Conservation (phyloP, 805 yeast species). For the Candida suzukii region DNA sequence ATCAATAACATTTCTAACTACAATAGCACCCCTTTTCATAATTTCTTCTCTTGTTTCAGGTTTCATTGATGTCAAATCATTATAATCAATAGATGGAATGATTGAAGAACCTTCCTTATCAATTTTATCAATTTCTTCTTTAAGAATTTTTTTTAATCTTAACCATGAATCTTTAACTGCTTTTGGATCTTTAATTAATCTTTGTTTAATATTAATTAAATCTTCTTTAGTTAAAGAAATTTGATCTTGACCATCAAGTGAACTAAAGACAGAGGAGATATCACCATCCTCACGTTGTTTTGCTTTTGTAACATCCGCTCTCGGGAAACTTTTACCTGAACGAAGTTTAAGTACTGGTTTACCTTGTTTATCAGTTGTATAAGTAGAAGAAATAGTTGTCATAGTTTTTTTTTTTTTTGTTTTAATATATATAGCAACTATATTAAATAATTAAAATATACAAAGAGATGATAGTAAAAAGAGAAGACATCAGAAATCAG, state of each 20-base stretch:
- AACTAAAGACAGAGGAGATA: slow-evolving; percentile 7
- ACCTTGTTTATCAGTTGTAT: neutral
- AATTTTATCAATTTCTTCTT: slow-evolving; percentile 14
- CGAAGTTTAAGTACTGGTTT: neutral
- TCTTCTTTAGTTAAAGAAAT: neutral
- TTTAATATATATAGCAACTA: too few species aligned
- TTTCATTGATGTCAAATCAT: slow-evolving; percentile 8
- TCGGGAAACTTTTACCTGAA: neutral
- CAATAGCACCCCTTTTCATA: slow-evolving; percentile 20
- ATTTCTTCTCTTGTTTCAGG: slow-evolving; percentile 3
- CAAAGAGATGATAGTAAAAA: too few species aligned
- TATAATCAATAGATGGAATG: slow-evolving; percentile 13
- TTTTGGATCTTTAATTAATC: slow-evolving; percentile 16
- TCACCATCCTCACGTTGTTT: slow-evolving; percentile 8
- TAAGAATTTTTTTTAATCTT: slow-evolving; percentile 16
- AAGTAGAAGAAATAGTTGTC: neutral
- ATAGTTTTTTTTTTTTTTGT: too few species aligned
- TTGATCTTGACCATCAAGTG: slow-evolving; percentile 1
- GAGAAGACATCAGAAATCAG: too few species aligned
- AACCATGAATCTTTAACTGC: slow-evolving; percentile 21
- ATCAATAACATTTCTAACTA: slow-evolving; percentile 26
- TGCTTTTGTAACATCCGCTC: slow-evolving; percentile 6
- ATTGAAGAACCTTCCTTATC: slow-evolving; percentile 11
- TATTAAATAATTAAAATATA: too few species aligned
- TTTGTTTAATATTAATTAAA: slow-evolving; percentile 8